Evolutionary conservation across 2,329 filamentous ascomycete species (phyloP), one percentile per base, ranked within the genome.

Genomic region (Coleophoma eucalyptorum): DNA sequence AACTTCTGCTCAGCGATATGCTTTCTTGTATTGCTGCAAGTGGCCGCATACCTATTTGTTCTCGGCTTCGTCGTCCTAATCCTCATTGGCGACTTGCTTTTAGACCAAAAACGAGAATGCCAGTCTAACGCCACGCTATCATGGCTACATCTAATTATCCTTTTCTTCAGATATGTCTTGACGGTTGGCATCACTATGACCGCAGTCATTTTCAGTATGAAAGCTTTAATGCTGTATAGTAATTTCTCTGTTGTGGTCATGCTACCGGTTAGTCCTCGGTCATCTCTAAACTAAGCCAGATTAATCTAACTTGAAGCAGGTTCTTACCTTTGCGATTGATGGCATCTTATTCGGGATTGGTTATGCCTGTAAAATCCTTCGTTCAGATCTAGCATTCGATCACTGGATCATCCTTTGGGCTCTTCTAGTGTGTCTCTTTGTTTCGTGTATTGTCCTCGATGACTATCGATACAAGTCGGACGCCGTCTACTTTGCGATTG

Each of bases 321-420:
- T 65, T 21, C 48, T 62, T 11, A 60, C 61, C 48, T 63, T 63
- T 55, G 58, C 57, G 8, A 54, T 50, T 43, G 62, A 65, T 37
- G 59, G 58, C 46, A 40, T 63, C 2, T 32, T 61, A 1, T 61
- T 64, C 7, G 51, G 55, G 10, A 12, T 59, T 46, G 51, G 57
- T 48, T 53, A 55, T 35, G 16, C 40, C 35, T 31, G 58, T 19
- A 20, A 43, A 35, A 11, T 62, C 6, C 21, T 58, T 31, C 52
- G 52, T 4, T 43, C 48, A 31, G 53, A 57, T 15, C 51, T 57
- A 32, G 46, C 44, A 16, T 50, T 55, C 13, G 50, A 51, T 4
- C 48, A 46, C 20, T 13, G 43, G 13, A 50, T 44, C n/a, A 34
- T 58, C 10, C 55, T 56, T 32, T 54, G 52, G 33, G 51, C 58